Conservation (phyloP, 2,329 filamentous ascomycete genomes). For the Beauveria sp. region DNA sequence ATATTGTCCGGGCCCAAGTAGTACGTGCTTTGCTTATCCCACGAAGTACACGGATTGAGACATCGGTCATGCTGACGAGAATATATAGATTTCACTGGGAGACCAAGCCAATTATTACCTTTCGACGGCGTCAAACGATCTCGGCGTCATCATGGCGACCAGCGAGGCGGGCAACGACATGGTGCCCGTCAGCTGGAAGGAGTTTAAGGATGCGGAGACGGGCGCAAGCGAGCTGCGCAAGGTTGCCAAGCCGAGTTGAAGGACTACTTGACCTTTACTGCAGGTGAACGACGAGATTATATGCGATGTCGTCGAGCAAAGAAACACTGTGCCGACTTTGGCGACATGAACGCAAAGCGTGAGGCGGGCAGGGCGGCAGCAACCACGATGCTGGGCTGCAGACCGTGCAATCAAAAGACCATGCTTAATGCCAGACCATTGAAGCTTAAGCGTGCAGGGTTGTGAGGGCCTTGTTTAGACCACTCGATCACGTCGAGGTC, state of each 20-base stretch:
- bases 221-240: constrained; percentile 74
- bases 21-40: constrained; percentile 39
- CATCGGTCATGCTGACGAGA: not conserved
- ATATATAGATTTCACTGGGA: constrained; percentile 69
- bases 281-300: not conserved
- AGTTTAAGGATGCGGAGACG: constrained; percentile 79
- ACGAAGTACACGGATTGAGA: not conserved
- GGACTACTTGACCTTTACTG: not conserved
- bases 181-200: constrained; percentile 91
- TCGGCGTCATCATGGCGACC: constrained; percentile 88
- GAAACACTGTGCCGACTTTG: not conserved
- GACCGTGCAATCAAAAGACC: not conserved
- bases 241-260: constrained; percentile 85
- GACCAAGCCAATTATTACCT: constrained; percentile 95
- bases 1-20: constrained; percentile 81
- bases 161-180: constrained; percentile 85
- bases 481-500: not conserved
- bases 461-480: not conserved
- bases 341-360: too few relatives aligned
- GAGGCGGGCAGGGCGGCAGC: not conserved
- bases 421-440: not conserved
- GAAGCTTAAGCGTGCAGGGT: not conserved
- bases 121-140: constrained; percentile 83
- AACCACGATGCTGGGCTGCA: not conserved
- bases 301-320: not conserved